A percentile compares a stretch with the other conserved stretches of the same genome.
These are phyloP conservation scores for Amesomyces nigricolor DNA, from an alignment of 2,329 filamentous ascomycete species.

Conservation along the genomic window DNA sequence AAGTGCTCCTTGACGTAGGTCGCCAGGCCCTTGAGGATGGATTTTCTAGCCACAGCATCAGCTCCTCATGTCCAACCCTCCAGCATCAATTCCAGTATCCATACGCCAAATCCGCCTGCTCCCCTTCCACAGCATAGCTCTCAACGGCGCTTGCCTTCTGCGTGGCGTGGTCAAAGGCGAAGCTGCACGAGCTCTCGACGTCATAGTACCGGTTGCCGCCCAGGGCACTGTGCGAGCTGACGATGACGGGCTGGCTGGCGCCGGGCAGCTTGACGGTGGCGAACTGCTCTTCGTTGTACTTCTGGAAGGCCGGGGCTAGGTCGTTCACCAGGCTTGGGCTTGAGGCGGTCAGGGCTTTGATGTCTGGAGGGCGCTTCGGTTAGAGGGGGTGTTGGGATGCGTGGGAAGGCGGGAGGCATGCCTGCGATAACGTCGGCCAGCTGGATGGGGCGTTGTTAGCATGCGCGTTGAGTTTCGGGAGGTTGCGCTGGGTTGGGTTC, in stretches of 20 bases:
- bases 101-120: slow-evolving; percentile 75
- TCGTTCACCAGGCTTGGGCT: slow-evolving; percentile 62
- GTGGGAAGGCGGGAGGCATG: slow-evolving; percentile 37
- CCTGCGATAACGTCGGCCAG: slow-evolving; percentile 83
- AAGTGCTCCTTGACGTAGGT: slow-evolving; percentile 85
- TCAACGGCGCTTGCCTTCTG: slow-evolving; percentile 82
- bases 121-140: slow-evolving; percentile 70
- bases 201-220: slow-evolving; percentile 85
- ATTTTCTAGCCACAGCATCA: slow-evolving; percentile 55
- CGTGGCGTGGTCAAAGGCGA: slow-evolving; percentile 77
- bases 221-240: slow-evolving; percentile 81
- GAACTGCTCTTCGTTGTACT: slow-evolving; percentile 96
- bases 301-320: slow-evolving; percentile 78
- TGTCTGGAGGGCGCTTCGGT: slow-evolving; percentile 53
- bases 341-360: slow-evolving; percentile 75
- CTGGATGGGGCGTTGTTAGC: slow-evolving; percentile 40
- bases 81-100: slow-evolving; percentile 27
- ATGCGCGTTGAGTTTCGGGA: background rate
- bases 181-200: slow-evolving; percentile 79
- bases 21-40: slow-evolving; percentile 70
- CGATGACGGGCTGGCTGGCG: slow-evolving; percentile 72
- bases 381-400: background rate
- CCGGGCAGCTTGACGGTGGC: slow-evolving; percentile 83
- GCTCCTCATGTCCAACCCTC: no score
- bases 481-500: slow-evolving; percentile 20